Percentiles rank a stretch among this genome's conserved stretches.
phyloP scores from a whole-genome alignment of 108 stramenopile genomes.

The Nannochloropsis salina region DNA sequence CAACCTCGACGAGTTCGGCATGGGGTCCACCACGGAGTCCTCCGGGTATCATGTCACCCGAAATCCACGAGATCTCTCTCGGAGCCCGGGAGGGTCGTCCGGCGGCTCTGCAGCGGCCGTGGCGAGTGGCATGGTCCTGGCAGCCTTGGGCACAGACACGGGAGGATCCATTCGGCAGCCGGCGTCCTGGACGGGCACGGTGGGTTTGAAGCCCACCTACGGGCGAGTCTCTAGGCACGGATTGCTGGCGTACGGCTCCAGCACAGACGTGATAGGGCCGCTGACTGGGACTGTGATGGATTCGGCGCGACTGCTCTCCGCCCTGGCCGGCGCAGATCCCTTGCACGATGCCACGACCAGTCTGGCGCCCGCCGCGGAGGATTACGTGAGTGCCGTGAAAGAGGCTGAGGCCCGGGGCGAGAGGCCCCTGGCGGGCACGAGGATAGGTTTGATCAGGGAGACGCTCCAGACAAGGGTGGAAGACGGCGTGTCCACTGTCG shows the following conservation, averaged over 20 bases:
- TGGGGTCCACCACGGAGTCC: constrained; percentile 64
- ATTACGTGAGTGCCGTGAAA: constrained; percentile 6
- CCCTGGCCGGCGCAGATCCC: constrained; percentile 28
- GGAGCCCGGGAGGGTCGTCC: constrained; percentile 43
- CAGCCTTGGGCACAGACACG: constrained; percentile 90
- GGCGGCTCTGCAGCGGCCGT: constrained; percentile 81
- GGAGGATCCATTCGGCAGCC: constrained; percentile 93
- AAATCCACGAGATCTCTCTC: constrained; percentile 34
- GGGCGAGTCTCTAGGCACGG: constrained; percentile 81
- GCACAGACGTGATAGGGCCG: constrained; percentile 84
- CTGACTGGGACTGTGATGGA: constrained; percentile 49
- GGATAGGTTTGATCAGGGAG: background rate
- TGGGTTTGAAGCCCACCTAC: constrained; percentile 93
- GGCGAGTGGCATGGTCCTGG: constrained; percentile 68
- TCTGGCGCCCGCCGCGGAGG: background rate
- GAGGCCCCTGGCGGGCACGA: background rate
- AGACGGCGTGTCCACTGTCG: background rate
- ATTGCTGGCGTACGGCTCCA: constrained; percentile 85
- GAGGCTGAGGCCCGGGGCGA: background rate
- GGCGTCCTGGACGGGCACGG: constrained; percentile 83
- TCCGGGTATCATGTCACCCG: constrained; percentile 41
- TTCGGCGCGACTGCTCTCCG: constrained; percentile 28
- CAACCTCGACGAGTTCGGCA: constrained; percentile 96
- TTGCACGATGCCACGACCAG: background rate
- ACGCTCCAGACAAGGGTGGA: background rate